Evolutionary conservation across 257 asterid genomes (phyloP), one percentile per base, ranked within the genome.

Genomic region (Solanum neorickii): DNA sequence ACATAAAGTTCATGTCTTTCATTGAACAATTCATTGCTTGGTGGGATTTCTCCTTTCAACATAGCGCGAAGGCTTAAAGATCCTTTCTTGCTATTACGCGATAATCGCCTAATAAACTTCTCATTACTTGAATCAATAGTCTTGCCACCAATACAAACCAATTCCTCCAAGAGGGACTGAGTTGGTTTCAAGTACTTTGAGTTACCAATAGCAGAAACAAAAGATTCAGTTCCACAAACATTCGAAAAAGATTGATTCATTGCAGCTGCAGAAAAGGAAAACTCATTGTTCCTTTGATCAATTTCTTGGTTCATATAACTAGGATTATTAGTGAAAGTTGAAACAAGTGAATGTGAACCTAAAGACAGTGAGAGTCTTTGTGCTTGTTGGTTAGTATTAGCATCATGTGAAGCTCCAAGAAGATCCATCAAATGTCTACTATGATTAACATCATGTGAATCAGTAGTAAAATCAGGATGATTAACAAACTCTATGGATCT

Each of bases 331-430:
- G 92, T 68, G 25, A 91, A 87, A 49, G 39, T n/a, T 20, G 92
- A 87, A 72, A 88, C 87, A 42, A 86, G 74, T 20, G 90, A 82
- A 31, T 87, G 86, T 33, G 94, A 89, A 84, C 97, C 93, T 73
- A 96, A 88, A 15, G 99, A 94, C 14, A 95, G 94, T 6, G 99
- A 94, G 10, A 96, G 98, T 82, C 94, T 91, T 88, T 93, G 98
- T 39, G 91, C 39, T 39, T 90, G 95, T 12, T 83, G 90, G n/a
- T 87, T 68, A 25, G 89, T 60, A 18, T 52, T 52, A 25, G 89
- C 66, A 31, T 90, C 93, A 37, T 89, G 92, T 9, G 97, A 82
- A 62, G 92, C 86, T 37, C 98, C 98, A 47, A 95, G 95, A 73
- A 95, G 95, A 82, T 95, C 94, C 93, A 94, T 94, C 4, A 95